Evolutionary conservation across 1,284 basidiomycete species (phyloP), one percentile per base, ranked within the genome.

Genomic region (Boletus albobrunnescens): DNA sequence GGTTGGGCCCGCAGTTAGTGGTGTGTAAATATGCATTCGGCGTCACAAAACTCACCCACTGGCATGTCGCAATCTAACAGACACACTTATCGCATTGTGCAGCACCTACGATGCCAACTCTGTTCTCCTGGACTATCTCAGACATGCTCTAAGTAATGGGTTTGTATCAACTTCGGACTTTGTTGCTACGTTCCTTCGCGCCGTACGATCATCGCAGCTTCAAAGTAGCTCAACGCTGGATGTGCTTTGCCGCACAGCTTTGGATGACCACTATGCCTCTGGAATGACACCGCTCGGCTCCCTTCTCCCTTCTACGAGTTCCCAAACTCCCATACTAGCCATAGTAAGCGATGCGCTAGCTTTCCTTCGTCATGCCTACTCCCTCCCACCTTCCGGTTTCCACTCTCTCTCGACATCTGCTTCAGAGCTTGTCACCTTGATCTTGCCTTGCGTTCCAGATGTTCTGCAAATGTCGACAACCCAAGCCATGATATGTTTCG

Each of bases 81-180:
- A 84, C 57, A 82, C 85, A 4, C 76, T 88, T 10, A 70, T 89
- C 33, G 66, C 76, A 6, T 69, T 89, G 14, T 85, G 79, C 58
- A 71, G 76, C 36, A 75, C 75, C 38, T 84, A 86, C 57, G 81
- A 84, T 22, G 82, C 79, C 22, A 78, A 85, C 56, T 74, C 77
- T 22, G 71, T 72, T 36, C 71, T 89, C 13, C 74, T 78, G 47
- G 73, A 70, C 31, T 89, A 89, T 59, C 65, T 89, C 43, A 77
- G 73, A 54, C 61, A 69, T 47, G 82, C 83, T 7, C 69, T 89
- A 28, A 68, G 76, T 47, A 71, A 74, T 35, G 74, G 75, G 5
- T 62, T 81, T 30, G 62, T 89, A 10, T 77, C 82, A 5, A 65
- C 84, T 10, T 60, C 79, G 4, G 71, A 72, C 10, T 86, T 82